Evolutionary conservation across 225 moss, liverwort and hornwort genomes (phyloP).

Genomic region (Sphagnum tenellum): DNA sequence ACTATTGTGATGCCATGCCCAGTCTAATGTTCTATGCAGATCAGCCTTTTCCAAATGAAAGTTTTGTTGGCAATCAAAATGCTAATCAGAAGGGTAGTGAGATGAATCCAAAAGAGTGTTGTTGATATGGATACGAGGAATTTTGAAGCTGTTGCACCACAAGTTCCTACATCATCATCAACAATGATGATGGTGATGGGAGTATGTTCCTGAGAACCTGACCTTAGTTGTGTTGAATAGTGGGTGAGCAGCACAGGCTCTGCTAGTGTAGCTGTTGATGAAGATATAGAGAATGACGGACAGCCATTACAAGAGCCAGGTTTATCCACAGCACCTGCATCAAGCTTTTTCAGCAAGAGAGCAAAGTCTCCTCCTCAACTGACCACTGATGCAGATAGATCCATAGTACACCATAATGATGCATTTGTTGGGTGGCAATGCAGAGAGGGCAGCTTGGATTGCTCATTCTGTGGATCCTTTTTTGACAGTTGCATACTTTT

Average conservation of each 20-base stretch:
- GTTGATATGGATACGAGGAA: too few relatives aligned
- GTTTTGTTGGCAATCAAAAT: too few relatives aligned
- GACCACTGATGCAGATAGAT: slow-evolving; percentile 20
- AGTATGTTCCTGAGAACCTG: too few relatives aligned
- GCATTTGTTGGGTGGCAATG: slow-evolving; percentile 36
- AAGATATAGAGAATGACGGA: slow-evolving; percentile 23
- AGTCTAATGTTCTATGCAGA: too few relatives aligned
- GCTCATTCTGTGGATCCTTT: slow-evolving; percentile 65
- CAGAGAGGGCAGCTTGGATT: slow-evolving; percentile 64
- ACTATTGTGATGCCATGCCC: too few relatives aligned
- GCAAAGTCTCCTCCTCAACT: slow-evolving; percentile 20
- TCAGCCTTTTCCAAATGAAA: too few relatives aligned
- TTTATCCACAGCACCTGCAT: slow-evolving; percentile 48
- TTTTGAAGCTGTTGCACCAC: too few relatives aligned
- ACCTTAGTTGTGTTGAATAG: too few relatives aligned
- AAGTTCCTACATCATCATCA: too few relatives aligned
- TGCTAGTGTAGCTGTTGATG: slow-evolving; percentile 25
- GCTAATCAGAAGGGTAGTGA: too few relatives aligned
- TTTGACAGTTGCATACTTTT: slow-evolving; percentile 80
- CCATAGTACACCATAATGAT: slow-evolving; percentile 22
- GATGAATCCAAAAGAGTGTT: too few relatives aligned
- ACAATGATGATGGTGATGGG: too few relatives aligned
- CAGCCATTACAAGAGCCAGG: slow-evolving; percentile 29
- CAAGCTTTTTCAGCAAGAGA: slow-evolving; percentile 30
- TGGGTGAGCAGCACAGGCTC: slow-evolving; percentile 60